Base-by-base conservation (phyloP, 2,329 filamentous ascomycete species). In the Penicillium paneum region DNA sequence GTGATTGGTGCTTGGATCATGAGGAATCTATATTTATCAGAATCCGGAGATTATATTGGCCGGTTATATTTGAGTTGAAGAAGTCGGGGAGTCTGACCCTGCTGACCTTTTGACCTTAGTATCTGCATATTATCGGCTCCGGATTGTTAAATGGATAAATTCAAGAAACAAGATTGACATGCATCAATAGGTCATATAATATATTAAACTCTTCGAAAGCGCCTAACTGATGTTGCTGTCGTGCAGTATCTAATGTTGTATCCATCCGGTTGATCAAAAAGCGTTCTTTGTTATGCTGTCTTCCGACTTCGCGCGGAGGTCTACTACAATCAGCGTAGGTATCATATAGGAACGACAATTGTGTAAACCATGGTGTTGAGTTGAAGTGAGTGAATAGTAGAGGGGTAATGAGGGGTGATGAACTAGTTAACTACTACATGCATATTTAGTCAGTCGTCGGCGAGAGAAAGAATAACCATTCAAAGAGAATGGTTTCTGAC, bases 241-340 rank as follows among this genome's bases (percentile, higher is more conserved):
- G 11, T 13, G n/a, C 42, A n/a, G 5, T 2, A n/a, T 32, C 0
- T 13, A 32, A 44, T 15, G 8, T 15, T 24, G 29, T 24, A 24
- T 42, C 26, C 28, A 31, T 12, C 41, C 29, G 11, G 10, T 5
- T 13, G n/a, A 10, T 12, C 11, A 8, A 31, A 31, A 31, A 21
- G 17, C n/a, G 4, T 15, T 28, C 24, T 17, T 8, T 6, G 10
- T 38, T 5, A 21, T 21, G n/a, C 19, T 21, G 11, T 79, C 73
- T 64, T 88, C 81, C 54, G 84, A 79, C 68, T 90, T 90, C 59
- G 87, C 85, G 75, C 86, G 83, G 59, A 90, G 79, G 65, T 74
- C 67, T 68, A 32, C 5, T 11, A 19, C 6, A 24, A 28, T 54
- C 19, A 54, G 39, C 19, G 5, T 21, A 13, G 1, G 26, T 12